Percentiles rank a stretch among this genome's conserved stretches.
Conservation (phyloP, 495 filamentous ascomycete genomes). For the Neurospora sp. region DNA sequence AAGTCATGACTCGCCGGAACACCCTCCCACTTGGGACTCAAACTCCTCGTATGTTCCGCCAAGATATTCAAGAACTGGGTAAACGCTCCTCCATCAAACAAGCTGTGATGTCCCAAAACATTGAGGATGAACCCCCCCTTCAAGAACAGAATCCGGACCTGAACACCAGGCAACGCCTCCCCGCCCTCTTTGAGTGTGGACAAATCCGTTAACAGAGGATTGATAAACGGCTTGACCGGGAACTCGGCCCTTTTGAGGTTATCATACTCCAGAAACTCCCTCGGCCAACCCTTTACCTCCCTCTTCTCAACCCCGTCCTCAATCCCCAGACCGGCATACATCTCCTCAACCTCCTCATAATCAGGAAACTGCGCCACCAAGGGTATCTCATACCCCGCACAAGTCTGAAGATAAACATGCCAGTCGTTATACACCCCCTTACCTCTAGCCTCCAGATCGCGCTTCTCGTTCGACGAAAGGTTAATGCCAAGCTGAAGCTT, state of each 20-base stretch:
- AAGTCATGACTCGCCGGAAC: neutral
- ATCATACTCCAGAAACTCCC: constrained; percentile 3
- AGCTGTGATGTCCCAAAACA: constrained; percentile 22
- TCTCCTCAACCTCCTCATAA: neutral
- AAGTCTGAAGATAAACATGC: constrained; percentile 2
- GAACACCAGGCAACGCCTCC: constrained; percentile 17
- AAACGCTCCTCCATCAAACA: constrained; percentile 23
- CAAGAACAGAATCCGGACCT: constrained; percentile 20
- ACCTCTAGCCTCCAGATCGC: neutral
- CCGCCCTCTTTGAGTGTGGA: constrained; percentile 3
- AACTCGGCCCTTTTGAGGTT: constrained; percentile 17
- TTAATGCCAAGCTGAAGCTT: constrained; percentile 11
- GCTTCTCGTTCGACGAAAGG: neutral
- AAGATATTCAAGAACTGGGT: neutral
- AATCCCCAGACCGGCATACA: neutral
- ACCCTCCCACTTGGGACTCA: neutral
- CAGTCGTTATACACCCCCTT: constrained; percentile 5
- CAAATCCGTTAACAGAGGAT: constrained; percentile 12
- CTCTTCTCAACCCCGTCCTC: neutral
- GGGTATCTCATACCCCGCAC: neutral
- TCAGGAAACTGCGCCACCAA: neutral
- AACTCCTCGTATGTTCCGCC: neutral
- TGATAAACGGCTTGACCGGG: constrained; percentile 18
- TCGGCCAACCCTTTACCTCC: neutral
- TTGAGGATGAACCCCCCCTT: constrained; percentile 23